Percentiles rank a stretch among this genome's conserved stretches.
Evolutionary conservation across 257 asterid genomes (phyloP).

Genomic region (Eustoma russellianum): DNA sequence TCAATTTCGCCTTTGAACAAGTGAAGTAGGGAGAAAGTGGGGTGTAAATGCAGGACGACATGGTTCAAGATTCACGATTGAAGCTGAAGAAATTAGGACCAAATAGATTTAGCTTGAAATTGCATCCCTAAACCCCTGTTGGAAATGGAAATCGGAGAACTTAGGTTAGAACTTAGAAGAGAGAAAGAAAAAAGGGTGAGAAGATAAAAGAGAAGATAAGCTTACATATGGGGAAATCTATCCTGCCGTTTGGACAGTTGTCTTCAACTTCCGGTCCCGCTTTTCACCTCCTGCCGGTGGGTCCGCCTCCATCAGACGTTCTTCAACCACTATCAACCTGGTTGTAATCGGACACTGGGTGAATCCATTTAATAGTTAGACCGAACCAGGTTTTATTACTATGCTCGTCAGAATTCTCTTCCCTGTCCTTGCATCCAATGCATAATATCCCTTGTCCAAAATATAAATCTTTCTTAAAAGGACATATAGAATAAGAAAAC

Average conservation of each 20-base stretch:
- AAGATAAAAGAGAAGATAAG: slow-evolving; percentile 5
- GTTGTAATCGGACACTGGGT: no score
- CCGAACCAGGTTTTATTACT: no score
- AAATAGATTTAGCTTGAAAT: background rate
- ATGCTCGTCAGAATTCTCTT: no score
- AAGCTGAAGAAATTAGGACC: background rate
- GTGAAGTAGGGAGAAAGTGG: slow-evolving; percentile 14
- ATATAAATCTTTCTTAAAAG: no score
- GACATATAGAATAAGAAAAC: no score
- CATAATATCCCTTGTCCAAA: no score
- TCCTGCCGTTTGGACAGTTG: background rate
- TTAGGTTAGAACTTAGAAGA: background rate
- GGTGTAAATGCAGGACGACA: slow-evolving; percentile 20
- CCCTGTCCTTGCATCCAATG: no score
- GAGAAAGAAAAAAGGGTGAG: background rate
- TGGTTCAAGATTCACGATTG: background rate
- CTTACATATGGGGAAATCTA: slow-evolving; percentile 6
- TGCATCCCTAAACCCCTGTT: slow-evolving; percentile 1
- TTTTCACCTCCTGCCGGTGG: no score
- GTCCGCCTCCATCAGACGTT: no score
- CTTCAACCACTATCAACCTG: no score
- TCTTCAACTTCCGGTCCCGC: no score
- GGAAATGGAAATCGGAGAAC: background rate
- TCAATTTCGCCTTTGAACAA: slow-evolving; percentile 15
- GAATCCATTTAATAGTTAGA: no score